These are phyloP conservation scores for Xylaria grammica DNA, from an alignment of 495 filamentous ascomycete genomes.

Conservation along the genomic window DNA sequence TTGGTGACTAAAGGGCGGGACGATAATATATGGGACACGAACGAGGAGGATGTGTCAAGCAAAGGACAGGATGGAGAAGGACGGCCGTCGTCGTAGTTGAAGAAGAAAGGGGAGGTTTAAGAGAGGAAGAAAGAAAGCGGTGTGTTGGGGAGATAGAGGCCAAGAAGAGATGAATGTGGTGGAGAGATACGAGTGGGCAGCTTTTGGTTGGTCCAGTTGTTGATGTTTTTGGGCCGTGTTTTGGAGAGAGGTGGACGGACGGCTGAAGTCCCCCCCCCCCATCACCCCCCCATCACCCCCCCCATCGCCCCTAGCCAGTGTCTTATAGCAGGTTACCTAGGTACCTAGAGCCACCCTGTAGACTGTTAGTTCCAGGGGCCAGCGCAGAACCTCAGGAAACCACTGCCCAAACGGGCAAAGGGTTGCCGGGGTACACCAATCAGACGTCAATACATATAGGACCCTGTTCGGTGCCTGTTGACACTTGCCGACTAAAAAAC, in stretches of 20 bases:
- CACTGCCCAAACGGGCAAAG: slow-evolving; percentile 15
- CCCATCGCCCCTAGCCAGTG: slow-evolving; percentile 13
- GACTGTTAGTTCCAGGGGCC: slow-evolving; percentile 10
- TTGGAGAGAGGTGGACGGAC: neutral
- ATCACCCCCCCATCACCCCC: neutral
- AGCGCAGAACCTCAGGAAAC: slow-evolving; percentile 16
- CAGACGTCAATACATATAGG: neutral
- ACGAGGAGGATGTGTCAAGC: slow-evolving; percentile 29
- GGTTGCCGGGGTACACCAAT: neutral
- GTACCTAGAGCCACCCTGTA: neutral
- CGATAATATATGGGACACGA: slow-evolving; percentile 36
- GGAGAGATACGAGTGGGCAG: slow-evolving; percentile 33
- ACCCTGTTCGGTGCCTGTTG: slow-evolving; percentile 18
- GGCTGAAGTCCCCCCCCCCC: no score
- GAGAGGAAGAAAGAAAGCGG: slow-evolving; percentile 39
- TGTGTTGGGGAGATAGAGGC: slow-evolving; percentile 24
- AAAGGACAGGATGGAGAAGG: slow-evolving; percentile 24
- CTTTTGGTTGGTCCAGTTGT: slow-evolving; percentile 27
- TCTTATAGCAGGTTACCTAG: no score
- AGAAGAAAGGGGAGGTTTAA: slow-evolving; percentile 34
- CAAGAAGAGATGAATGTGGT: slow-evolving; percentile 27
- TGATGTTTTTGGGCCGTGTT: neutral
- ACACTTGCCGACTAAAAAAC: slow-evolving; percentile 20
- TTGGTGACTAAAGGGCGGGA: slow-evolving; percentile 47
- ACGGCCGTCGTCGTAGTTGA: slow-evolving; percentile 27